Conservation (phyloP, 2,329 filamentous ascomycete genomes). For the Neonectria ditissima region DNA sequence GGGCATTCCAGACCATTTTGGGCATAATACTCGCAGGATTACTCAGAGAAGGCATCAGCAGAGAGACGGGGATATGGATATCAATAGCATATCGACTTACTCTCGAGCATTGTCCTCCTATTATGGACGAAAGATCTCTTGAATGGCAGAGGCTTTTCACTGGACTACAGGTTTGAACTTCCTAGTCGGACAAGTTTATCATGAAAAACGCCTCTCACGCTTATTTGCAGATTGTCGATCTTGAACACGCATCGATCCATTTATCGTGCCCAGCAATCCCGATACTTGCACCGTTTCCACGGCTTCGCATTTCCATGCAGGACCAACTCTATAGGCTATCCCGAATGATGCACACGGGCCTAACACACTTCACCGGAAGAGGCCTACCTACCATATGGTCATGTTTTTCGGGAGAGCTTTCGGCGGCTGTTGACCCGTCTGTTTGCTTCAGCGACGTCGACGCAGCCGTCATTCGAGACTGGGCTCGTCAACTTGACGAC, state of each 20-base stretch:
- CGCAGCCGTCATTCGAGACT: slow-evolving; percentile 56
- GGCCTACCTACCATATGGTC: slow-evolving; percentile 58
- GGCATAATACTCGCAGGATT: slow-evolving; percentile 56
- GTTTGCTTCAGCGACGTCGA: slow-evolving; percentile 53
- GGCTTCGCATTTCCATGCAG: slow-evolving; percentile 52
- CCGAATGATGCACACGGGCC: slow-evolving; percentile 58
- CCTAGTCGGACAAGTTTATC: not conserved
- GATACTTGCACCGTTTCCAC: slow-evolving; percentile 52
- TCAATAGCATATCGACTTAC: slow-evolving; percentile 55
- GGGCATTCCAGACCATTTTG: slow-evolving; percentile 56
- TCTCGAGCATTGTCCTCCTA: slow-evolving; percentile 54
- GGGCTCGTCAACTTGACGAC: slow-evolving; percentile 55
- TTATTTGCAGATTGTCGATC: slow-evolving; percentile 51
- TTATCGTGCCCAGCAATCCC: slow-evolving; percentile 56
- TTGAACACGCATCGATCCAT: slow-evolving; percentile 57
- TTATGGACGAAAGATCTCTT: slow-evolving; percentile 50
- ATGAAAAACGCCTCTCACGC: not conserved
- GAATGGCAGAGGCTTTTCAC: slow-evolving; percentile 57
- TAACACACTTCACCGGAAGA: slow-evolving; percentile 56
- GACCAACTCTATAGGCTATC: slow-evolving; percentile 56
- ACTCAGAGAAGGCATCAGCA: slow-evolving; percentile 54
- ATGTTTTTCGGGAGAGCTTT: slow-evolving; percentile 47
- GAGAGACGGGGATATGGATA: slow-evolving; percentile 57
- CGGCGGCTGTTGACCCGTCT: slow-evolving; percentile 33
- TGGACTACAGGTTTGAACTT: slow-evolving; percentile 29